These are phyloP conservation scores for Phialemoniopsis sp. DNA, from an alignment of 2,329 filamentous ascomycete species.

Conservation along the genomic window DNA sequence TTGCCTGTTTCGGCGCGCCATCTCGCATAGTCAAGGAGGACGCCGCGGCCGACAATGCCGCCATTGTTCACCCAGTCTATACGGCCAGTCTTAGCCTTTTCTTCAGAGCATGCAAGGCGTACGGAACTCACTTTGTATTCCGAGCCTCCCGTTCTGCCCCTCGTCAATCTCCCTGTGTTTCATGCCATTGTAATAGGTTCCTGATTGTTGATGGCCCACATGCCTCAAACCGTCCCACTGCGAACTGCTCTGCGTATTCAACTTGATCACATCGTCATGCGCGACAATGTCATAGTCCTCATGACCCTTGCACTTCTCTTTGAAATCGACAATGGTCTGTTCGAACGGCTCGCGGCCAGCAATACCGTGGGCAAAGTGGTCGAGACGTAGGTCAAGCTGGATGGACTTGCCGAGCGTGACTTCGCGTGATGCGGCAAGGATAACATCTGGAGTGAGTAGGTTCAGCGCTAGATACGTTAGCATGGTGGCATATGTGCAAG, in stretches of 20 bases:
- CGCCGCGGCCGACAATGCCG: constrained; percentile 49
- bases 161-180: too few relatives aligned
- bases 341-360: not conserved
- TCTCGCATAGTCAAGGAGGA: constrained; percentile 49
- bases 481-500: too few relatives aligned
- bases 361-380: not conserved
- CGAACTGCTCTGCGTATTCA: too few relatives aligned
- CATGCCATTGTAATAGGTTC: too few relatives aligned
- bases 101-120: too few relatives aligned
- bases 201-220: too few relatives aligned
- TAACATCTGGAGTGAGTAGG: constrained; percentile 34
- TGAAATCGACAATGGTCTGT: constrained; percentile 15
- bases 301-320: too few relatives aligned
- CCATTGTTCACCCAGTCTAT: constrained; percentile 19
- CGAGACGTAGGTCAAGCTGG: constrained; percentile 25
- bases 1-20: constrained; percentile 37
- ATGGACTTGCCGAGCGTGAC: constrained; percentile 33
- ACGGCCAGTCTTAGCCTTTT: too few relatives aligned
- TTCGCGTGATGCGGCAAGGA: constrained; percentile 31
- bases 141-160: too few relatives aligned
- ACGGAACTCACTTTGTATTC: too few relatives aligned
- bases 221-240: too few relatives aligned
- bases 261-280: constrained; percentile 2
- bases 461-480: constrained; percentile 24
- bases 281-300: constrained; percentile 1